phyloP scores from a whole-genome alignment of 495 filamentous ascomycete genomes.

The Hypoxylon intermedium region DNA sequence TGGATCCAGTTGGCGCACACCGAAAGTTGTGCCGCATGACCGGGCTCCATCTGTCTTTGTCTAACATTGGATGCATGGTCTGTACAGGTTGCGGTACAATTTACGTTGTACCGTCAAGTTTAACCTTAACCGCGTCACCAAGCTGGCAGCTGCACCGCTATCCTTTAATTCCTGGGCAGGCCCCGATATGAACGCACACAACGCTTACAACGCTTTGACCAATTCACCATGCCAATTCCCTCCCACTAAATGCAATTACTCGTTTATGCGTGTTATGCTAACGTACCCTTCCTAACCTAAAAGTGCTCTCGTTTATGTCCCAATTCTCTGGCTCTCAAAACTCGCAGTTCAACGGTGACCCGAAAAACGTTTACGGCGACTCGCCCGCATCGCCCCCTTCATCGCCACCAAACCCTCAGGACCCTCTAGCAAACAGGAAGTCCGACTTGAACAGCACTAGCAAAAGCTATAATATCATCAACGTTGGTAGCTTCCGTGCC shows the following conservation, averaged over 20 bases:
- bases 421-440: constrained; percentile 26
- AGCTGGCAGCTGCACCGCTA: constrained; percentile 20
- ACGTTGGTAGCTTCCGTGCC: constrained; percentile 37
- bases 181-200: constrained; percentile 16
- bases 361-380: constrained; percentile 45
- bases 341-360: constrained; percentile 36
- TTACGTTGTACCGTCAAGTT: neutral
- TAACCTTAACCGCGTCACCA: constrained; percentile 7
- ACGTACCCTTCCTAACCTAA: constrained; percentile 12
- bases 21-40: constrained; percentile 30
- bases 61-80: neutral
- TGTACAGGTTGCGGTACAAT: neutral
- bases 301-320: constrained; percentile 68
- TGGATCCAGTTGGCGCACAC: constrained; percentile 17
- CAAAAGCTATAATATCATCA: constrained; percentile 42
- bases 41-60: constrained; percentile 11
- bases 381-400: constrained; percentile 46
- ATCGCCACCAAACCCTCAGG: constrained; percentile 41
- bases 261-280: constrained; percentile 35
- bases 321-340: constrained; percentile 55
- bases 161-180: neutral
- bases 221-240: constrained; percentile 2
- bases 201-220: constrained; percentile 13
- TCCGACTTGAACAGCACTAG: constrained; percentile 16
- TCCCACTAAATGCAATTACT: constrained; percentile 22